phyloP scores from a whole-genome alignment of 2,329 filamentous ascomycete genomes.

The Rugonectria rugulosa region DNA sequence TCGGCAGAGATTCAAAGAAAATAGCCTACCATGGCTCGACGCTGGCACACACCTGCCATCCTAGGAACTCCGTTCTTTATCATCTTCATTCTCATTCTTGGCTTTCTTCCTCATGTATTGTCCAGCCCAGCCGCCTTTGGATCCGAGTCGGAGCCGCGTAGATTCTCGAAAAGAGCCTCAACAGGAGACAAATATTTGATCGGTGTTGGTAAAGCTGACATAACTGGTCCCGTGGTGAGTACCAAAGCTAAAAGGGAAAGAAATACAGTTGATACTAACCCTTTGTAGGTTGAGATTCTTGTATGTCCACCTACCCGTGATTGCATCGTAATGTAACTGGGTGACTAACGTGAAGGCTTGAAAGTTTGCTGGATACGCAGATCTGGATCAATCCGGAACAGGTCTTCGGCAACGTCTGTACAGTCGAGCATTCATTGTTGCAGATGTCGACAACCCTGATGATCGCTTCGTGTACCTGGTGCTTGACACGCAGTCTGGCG shows the following conservation, averaged over 20 bases:
- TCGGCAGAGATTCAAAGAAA: no score
- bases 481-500: conserved; percentile 85
- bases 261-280: neutral
- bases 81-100: neutral
- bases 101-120: neutral
- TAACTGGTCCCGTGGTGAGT: conserved; percentile 75
- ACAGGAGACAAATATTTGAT: conserved; percentile 54
- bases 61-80: neutral
- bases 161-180: neutral
- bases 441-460: conserved; percentile 66
- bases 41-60: neutral
- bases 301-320: no score
- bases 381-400: conserved; percentile 80
- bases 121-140: neutral
- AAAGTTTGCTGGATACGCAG: conserved; percentile 63
- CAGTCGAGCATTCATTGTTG: conserved; percentile 89
- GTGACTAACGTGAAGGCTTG: conserved; percentile 64
- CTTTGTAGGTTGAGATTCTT: conserved; percentile 70
- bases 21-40: no score
- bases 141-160: neutral
- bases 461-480: conserved; percentile 89
- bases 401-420: conserved; percentile 89
- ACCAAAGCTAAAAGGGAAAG: neutral
- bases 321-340: conserved; percentile 48
- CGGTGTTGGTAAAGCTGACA: conserved; percentile 65